phyloP scores from a whole-genome alignment of 2,329 filamentous ascomycete species.

The Beauveria asiatica region DNA sequence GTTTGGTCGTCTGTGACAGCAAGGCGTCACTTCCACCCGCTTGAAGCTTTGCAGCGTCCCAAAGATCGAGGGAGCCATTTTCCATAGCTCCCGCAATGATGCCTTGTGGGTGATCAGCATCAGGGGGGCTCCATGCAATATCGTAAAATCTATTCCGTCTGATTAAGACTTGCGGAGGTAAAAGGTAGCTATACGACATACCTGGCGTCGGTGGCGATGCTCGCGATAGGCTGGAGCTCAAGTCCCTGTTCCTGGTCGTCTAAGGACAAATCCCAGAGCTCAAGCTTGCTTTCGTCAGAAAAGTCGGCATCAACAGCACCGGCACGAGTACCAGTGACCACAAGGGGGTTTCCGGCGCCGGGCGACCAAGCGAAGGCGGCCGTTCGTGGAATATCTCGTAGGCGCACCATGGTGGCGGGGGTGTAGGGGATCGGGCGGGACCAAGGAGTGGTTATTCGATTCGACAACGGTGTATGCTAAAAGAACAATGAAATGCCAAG shows the following conservation, averaged over 20 bases:
- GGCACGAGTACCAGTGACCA: constrained; percentile 89
- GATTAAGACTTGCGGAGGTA: not conserved
- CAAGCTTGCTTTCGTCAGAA: constrained; percentile 91
- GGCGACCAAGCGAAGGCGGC: constrained; percentile 97
- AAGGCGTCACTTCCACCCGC: constrained; percentile 59
- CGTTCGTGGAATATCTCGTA: constrained; percentile 93
- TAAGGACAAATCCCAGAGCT: constrained; percentile 89
- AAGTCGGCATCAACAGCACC: constrained; percentile 96
- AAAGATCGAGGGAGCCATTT: constrained; percentile 86
- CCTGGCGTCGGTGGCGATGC: constrained; percentile 84
- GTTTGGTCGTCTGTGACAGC: constrained; percentile 80
- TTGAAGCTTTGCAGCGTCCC: constrained; percentile 71
- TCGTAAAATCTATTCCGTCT: constrained; percentile 71
- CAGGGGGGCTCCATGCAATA: constrained; percentile 84
- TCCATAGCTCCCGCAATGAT: constrained; percentile 94
- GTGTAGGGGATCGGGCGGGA: constrained; percentile 18
- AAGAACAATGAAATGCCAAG: constrained; percentile 14
- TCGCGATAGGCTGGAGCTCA: constrained; percentile 79
- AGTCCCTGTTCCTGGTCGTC: constrained; percentile 66
- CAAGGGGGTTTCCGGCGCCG: constrained; percentile 64
- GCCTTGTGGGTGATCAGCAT: constrained; percentile 68
- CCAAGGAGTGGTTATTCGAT: constrained; percentile 12
- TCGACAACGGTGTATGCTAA: constrained; percentile 13
- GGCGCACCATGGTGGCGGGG: constrained; percentile 69
- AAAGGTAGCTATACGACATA: constrained; percentile 30